Evolutionary conservation across 192 early-diverging fungal species (phyloP).

Genomic region (Backusella parvicylindrica): DNA sequence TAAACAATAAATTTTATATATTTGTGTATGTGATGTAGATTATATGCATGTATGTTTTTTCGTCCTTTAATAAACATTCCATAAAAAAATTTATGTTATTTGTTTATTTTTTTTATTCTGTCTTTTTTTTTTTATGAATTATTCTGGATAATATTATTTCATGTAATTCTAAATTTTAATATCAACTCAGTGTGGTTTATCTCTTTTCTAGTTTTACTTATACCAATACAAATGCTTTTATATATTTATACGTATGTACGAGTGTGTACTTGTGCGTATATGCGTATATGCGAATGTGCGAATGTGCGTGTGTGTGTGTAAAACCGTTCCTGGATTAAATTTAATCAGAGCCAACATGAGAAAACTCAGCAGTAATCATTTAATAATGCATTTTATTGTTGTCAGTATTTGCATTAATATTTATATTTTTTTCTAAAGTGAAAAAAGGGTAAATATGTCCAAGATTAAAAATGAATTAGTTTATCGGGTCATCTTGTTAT

Average conservation of each 20-base stretch:
- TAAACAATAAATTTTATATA: neutral
- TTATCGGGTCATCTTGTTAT: neutral
- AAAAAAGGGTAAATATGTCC: neutral
- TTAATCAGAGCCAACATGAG: neutral
- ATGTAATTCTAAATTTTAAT: neutral
- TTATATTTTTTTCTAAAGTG: neutral
- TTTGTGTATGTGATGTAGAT: neutral
- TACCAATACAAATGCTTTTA: no score
- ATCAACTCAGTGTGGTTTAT: neutral
- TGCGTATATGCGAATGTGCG: neutral
- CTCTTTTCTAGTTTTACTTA: neutral
- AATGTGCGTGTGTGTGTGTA: neutral
- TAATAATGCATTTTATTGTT: neutral
- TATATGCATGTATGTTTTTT: neutral
- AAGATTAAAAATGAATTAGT: neutral
- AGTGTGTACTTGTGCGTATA: neutral
- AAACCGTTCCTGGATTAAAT: neutral
- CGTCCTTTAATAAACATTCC: conserved; percentile 1
- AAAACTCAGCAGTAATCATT: neutral
- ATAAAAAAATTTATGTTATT: neutral
- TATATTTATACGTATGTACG: neutral
- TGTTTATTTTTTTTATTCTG: neutral
- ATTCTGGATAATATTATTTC: neutral
- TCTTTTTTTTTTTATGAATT: neutral
- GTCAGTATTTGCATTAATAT: neutral